phyloP scores from a whole-genome alignment of 2,329 filamentous ascomycete genomes.

The Xylariaceae sp. region DNA sequence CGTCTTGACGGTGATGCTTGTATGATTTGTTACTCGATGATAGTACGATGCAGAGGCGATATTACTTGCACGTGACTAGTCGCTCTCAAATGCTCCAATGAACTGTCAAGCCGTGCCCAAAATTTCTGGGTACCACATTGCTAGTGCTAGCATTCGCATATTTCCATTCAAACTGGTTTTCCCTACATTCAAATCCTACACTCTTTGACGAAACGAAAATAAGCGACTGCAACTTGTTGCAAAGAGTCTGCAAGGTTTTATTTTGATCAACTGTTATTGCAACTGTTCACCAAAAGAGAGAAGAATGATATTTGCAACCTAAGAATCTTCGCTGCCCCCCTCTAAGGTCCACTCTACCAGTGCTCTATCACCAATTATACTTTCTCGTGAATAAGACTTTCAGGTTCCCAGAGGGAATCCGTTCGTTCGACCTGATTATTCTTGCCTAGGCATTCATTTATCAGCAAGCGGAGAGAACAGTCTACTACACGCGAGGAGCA shows the following conservation, averaged over 20 bases:
- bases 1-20: no score
- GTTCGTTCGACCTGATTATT: neutral
- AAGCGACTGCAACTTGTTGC: neutral
- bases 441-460: neutral
- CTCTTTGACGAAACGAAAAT: neutral
- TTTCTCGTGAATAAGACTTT: neutral
- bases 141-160: neutral
- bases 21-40: no score
- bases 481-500: no score
- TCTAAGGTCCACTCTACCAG: neutral
- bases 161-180: neutral
- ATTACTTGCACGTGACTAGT: conserved; percentile 17
- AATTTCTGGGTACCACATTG: conserved; percentile 11
- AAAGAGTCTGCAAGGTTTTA: no score
- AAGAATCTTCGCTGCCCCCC: neutral
- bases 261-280: neutral
- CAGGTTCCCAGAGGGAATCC: neutral
- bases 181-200: neutral
- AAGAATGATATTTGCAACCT: neutral
- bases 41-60: no score
- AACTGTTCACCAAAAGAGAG: neutral
- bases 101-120: conserved; percentile 9
- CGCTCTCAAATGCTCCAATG: neutral
- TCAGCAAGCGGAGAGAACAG: no score
- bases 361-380: neutral